phyloP scores from a whole-genome alignment of 1,284 basidiomycete genomes.

The Pseudomicrostroma phylloplanum region DNA sequence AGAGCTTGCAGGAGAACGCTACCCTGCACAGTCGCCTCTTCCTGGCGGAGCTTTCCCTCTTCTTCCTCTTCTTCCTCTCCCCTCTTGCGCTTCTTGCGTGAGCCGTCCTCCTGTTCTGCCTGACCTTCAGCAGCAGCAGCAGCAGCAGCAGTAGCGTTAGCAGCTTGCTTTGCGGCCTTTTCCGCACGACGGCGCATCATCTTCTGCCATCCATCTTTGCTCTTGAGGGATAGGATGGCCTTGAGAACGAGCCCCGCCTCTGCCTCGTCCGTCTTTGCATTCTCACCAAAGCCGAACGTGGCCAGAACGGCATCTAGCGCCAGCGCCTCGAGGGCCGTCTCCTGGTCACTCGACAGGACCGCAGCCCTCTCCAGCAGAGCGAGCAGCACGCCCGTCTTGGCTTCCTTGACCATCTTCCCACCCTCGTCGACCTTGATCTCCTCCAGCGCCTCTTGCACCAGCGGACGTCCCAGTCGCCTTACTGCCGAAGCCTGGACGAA shows the following conservation, averaged over 20 bases:
- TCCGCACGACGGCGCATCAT: slow-evolving; percentile 6
- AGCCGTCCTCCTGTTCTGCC: neutral
- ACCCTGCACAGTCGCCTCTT: slow-evolving; percentile 30
- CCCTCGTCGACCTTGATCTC: slow-evolving; percentile 16
- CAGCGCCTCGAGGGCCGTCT: neutral
- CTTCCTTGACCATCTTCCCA: slow-evolving; percentile 18
- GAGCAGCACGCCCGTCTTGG: slow-evolving; percentile 10
- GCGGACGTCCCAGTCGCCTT: slow-evolving; percentile 4
- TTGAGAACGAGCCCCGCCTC: too few relatives aligned
- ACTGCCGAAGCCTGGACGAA: slow-evolving; percentile 35
- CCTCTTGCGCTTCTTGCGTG: neutral
- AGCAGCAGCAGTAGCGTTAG: neutral
- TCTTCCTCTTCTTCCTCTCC: neutral
- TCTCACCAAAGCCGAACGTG: neutral
- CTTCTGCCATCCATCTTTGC: slow-evolving; percentile 1
- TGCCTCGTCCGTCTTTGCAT: slow-evolving; percentile 2
- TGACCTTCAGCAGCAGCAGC: neutral
- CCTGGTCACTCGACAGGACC: neutral
- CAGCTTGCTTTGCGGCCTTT: neutral
- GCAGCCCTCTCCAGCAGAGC: slow-evolving; percentile 10
- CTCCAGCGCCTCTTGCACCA: slow-evolving; percentile 5
- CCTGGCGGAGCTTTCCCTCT: neutral
- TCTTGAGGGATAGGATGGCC: slow-evolving; percentile 5
- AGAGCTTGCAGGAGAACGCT: slow-evolving; percentile 42
- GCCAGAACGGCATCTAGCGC: neutral